phyloP scores from a whole-genome alignment of 768 basidiomycete species.

The Xerocomellus amylosporus region DNA sequence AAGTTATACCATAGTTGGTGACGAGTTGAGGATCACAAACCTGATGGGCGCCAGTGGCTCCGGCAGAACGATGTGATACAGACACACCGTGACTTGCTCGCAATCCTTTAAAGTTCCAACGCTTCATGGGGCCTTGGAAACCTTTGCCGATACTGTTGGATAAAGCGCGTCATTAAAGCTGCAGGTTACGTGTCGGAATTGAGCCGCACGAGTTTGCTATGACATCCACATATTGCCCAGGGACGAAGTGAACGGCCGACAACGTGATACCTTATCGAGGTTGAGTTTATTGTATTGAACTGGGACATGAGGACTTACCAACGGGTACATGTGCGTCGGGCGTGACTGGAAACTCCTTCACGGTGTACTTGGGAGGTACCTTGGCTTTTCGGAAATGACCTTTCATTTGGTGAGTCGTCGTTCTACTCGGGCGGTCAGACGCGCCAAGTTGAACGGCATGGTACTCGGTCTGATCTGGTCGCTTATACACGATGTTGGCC shows the following conservation, averaged over 20 bases:
- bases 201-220: constrained; percentile 77
- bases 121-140: constrained; percentile 95
- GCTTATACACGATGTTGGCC: constrained; percentile 64
- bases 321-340: constrained; percentile 86
- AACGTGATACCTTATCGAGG: constrained; percentile 69
- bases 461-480: constrained; percentile 67
- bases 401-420: constrained; percentile 72
- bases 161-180: constrained; percentile 8
- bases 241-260: constrained; percentile 93
- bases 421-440: constrained; percentile 68
- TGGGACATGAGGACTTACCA: constrained; percentile 48
- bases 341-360: constrained; percentile 87
- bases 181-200: not conserved
- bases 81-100: constrained; percentile 96
- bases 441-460: constrained; percentile 95
- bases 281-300: not conserved
- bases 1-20: not conserved
- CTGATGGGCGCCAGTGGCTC: constrained; percentile 94
- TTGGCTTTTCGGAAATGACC: constrained; percentile 87
- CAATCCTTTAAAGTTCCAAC: constrained; percentile 89
- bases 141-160: constrained; percentile 86
- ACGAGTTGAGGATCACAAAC: constrained; percentile 41
- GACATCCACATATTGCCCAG: constrained; percentile 94
- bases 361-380: constrained; percentile 76
- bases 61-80: constrained; percentile 86